Percentiles rank a stretch among this genome's conserved stretches.
Evolutionary conservation across 2,329 filamentous ascomycete species (phyloP).

Genomic region (Nemania abortiva): DNA sequence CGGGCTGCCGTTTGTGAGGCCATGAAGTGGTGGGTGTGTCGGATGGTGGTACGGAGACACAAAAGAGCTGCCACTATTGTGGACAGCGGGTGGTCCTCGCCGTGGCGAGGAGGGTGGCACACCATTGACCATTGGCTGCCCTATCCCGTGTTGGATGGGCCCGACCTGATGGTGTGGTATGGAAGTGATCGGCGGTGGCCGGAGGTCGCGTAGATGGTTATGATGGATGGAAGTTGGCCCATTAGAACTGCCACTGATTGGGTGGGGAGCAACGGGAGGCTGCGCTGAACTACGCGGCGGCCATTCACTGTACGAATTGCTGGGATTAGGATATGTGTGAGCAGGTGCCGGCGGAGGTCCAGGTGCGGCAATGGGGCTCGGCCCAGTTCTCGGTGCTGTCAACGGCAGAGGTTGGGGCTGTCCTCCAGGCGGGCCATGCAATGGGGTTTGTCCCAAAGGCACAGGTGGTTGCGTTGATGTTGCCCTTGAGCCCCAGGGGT

Average conservation of each 20-base stretch:
- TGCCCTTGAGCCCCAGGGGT: conserved; percentile 44
- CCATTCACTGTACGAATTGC: conserved; percentile 61
- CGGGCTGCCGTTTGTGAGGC: conserved; percentile 56
- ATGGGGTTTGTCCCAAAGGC: conserved; percentile 37
- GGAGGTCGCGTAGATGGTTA: conserved; percentile 59
- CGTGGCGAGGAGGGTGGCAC: conserved; percentile 64
- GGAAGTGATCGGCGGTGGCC: conserved; percentile 62
- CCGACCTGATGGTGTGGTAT: conserved; percentile 58
- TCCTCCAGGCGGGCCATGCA: conserved; percentile 45
- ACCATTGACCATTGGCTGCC: conserved; percentile 58
- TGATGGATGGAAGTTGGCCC: conserved; percentile 48
- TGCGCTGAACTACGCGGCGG: conserved; percentile 63
- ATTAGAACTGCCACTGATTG: conserved; percentile 63
- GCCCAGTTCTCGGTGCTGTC: conserved; percentile 45
- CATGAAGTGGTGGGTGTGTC: conserved; percentile 48
- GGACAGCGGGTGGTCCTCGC: conserved; percentile 57
- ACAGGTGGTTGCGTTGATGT: conserved; percentile 41
- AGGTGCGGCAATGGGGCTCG: conserved; percentile 53
- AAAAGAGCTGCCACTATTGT: conserved; percentile 56
- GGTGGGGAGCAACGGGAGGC: conserved; percentile 61
- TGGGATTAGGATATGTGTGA: conserved; percentile 56
- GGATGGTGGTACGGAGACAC: conserved; percentile 53
- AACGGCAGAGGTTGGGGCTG: conserved; percentile 47
- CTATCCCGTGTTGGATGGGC: conserved; percentile 58
- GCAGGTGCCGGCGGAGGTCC: conserved; percentile 53